A percentile compares a stretch with the other conserved stretches of the same genome.
These are phyloP conservation scores for Geosiphon pyriformis DNA, from an alignment of 192 early-diverging fungal genomes.

Conservation along the genomic window DNA sequence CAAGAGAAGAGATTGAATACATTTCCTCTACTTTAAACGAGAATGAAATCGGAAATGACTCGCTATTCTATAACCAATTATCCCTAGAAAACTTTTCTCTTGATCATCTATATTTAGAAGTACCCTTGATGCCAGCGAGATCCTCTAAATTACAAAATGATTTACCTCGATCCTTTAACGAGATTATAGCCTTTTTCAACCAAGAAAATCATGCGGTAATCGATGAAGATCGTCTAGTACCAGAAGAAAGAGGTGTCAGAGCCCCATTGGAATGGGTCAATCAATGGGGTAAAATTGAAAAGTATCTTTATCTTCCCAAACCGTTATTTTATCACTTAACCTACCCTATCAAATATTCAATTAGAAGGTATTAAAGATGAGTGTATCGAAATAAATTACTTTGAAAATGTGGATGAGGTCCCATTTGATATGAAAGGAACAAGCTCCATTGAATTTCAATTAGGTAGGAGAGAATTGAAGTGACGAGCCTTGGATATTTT, in stretches of 20 bases:
- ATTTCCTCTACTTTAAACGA: not conserved
- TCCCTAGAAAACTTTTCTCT: not conserved
- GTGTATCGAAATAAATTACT: not conserved
- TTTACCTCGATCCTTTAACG: not conserved
- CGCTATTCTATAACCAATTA: not conserved
- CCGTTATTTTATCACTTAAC: too few species aligned
- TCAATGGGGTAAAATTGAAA: conserved; percentile 14
- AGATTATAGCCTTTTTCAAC: not conserved
- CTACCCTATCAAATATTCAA: too few species aligned
- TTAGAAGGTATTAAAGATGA: not conserved
- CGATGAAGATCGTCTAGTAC: not conserved
- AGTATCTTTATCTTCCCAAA: too few species aligned
- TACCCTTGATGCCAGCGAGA: not conserved
- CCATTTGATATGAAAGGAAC: not conserved
- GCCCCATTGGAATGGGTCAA: conserved; percentile 14
- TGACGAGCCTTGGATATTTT: too few species aligned
- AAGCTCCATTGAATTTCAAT: not conserved
- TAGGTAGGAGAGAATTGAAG: too few species aligned
- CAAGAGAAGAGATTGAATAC: not conserved
- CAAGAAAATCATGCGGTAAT: not conserved
- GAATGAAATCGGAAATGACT: not conserved
- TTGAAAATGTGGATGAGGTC: not conserved
- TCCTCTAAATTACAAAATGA: not conserved
- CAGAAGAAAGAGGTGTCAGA: conserved; percentile 19
- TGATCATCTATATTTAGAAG: conserved; percentile 7